These are phyloP conservation scores for Urochloa ruziziensis DNA, from an alignment of 176 grass and related monocot species.

Conservation along the genomic window DNA sequence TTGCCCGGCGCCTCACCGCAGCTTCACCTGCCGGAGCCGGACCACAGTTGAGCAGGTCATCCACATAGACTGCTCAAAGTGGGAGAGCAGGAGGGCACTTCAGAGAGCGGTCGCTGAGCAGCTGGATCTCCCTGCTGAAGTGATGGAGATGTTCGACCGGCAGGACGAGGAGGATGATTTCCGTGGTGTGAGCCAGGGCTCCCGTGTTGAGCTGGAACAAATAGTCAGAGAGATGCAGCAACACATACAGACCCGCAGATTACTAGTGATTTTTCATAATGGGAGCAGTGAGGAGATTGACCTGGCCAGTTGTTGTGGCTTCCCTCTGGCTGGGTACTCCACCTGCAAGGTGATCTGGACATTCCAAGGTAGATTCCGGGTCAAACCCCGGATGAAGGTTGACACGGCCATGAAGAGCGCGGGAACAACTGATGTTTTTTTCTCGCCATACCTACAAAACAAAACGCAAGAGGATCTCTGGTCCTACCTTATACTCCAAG, in stretches of 20 bases:
- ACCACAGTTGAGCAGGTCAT: neutral
- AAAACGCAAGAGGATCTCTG: neutral
- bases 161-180: conserved; percentile 3
- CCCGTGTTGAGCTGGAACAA: neutral
- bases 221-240: neutral
- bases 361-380: conserved; percentile 2
- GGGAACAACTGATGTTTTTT: neutral
- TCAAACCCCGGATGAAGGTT: neutral
- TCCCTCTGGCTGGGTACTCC: neutral
- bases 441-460: neutral
- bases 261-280: conserved; percentile 4
- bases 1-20: neutral
- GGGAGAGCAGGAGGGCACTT: conserved; percentile 3
- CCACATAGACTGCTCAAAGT: neutral
- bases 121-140: neutral
- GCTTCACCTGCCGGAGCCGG: neutral
- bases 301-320: neutral
- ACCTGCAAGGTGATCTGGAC: neutral
- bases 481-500: neutral
- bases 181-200: neutral
- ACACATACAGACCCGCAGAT: neutral
- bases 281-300: neutral
- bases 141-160: neutral
- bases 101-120: neutral
- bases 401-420: neutral